A percentile compares a stretch with the other conserved stretches of the same genome.
Conservation (phyloP, 2,329 filamentous ascomycete genomes). For the Trichoderma gracile region DNA sequence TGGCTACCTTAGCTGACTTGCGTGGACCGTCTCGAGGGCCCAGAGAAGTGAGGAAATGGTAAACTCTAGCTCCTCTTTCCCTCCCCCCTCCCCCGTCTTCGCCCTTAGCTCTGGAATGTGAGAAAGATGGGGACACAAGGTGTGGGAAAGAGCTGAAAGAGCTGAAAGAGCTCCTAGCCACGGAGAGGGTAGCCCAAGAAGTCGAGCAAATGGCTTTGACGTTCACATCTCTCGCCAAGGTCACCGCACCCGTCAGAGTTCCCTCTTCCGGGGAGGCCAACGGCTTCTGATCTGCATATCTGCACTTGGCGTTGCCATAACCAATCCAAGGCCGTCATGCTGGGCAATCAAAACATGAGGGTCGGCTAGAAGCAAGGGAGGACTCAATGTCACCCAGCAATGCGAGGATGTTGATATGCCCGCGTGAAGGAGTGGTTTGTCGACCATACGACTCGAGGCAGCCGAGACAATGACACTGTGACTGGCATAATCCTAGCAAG, state of each 20-base stretch:
- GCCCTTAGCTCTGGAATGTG: neutral
- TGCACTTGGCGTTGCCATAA: too few relatives aligned
- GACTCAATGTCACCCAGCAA: neutral
- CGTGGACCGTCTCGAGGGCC: neutral
- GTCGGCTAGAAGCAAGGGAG: too few relatives aligned
- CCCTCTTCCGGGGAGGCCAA: too few relatives aligned
- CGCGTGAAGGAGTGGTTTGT: too few relatives aligned
- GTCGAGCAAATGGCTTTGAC: too few relatives aligned
- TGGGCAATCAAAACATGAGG: too few relatives aligned
- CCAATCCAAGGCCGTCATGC: too few relatives aligned
- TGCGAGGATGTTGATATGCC: neutral
- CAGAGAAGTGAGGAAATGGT: neutral
- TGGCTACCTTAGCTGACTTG: slow-evolving; percentile 3
- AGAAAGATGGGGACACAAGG: neutral
- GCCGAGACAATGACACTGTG: neutral
- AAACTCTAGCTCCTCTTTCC: neutral
- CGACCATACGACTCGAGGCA: neutral
- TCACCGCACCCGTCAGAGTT: too few relatives aligned
- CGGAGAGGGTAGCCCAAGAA: too few relatives aligned
- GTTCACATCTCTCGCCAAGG: too few relatives aligned
- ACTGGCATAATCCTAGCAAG: neutral
- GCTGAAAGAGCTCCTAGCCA: neutral
- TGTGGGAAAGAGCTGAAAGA: neutral
- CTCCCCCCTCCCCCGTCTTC: neutral
- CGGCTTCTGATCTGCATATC: too few relatives aligned